Conservation (phyloP, 176 grass and related monocot genomes). For the Musa itinerans region DNA sequence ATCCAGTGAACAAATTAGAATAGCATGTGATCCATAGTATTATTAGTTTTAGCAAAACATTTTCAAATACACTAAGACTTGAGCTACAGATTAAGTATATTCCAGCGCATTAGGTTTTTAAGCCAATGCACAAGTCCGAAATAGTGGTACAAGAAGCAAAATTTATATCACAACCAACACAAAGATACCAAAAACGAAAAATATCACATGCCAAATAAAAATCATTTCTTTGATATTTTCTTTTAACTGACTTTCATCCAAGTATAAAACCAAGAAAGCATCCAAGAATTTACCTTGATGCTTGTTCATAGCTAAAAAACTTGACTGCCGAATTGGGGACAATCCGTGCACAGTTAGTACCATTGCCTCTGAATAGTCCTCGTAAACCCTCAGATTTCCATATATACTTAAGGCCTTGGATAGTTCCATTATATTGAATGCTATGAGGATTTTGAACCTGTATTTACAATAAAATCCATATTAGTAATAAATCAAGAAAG, state of each 20-base stretch:
- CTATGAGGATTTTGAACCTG: slow-evolving; percentile 96
- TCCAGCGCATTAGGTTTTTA: too few species aligned
- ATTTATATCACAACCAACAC: not conserved
- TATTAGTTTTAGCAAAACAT: too few species aligned
- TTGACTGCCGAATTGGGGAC: slow-evolving; percentile 98
- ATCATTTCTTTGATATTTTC: too few species aligned
- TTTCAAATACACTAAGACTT: too few species aligned
- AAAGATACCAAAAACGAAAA: not conserved
- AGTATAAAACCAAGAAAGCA: slow-evolving; percentile 1
- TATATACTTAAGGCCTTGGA: slow-evolving; percentile 94
- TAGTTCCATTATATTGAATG: slow-evolving; percentile 93
- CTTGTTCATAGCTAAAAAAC: slow-evolving; percentile 98
- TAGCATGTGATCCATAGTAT: too few species aligned
- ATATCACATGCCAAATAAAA: not conserved
- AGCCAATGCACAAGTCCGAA: too few species aligned
- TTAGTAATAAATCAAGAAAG: not conserved
- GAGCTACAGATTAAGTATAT: too few species aligned
- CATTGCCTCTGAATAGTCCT: slow-evolving; percentile 97
- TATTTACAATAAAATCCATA: not conserved
- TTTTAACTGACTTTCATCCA: not conserved
- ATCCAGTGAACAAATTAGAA: too few species aligned
- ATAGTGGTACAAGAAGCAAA: too few species aligned
- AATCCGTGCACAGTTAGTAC: slow-evolving; percentile 93
- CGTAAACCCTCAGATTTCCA: slow-evolving; percentile 87
- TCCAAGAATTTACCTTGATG: slow-evolving; percentile 47